A percentile compares a stretch with the other conserved stretches of the same genome.
Conservation (phyloP, 108 stramenopile species). For the Mayamaea pseudoterrestris region DNA sequence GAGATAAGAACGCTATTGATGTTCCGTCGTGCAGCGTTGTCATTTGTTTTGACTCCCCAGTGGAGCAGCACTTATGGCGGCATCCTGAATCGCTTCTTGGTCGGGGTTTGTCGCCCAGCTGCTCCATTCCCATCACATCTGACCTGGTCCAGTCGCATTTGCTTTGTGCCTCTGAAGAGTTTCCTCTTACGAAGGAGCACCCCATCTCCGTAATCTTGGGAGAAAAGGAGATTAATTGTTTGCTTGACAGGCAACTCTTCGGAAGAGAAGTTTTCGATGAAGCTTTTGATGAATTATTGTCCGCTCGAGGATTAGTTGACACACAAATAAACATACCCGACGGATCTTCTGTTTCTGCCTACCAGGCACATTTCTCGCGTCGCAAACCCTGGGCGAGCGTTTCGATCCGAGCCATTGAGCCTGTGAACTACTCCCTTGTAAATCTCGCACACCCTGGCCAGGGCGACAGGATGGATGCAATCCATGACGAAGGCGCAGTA, state of each 20-base stretch:
- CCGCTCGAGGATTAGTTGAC: too few relatives aligned
- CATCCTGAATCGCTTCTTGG: conserved; percentile 60
- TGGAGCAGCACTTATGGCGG: conserved; percentile 79
- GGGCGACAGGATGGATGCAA: conserved; percentile 43
- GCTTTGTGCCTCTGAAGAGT: conserved; percentile 84
- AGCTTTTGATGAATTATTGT: conserved; percentile 22
- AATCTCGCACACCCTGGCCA: conserved; percentile 65
- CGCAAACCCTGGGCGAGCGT: conserved; percentile 59
- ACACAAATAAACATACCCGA: conserved; percentile 12
- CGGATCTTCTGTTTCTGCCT: conserved; percentile 8
- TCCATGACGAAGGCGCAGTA: conserved; percentile 48
- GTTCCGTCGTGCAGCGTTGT: conserved; percentile 70
- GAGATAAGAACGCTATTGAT: conserved; percentile 20
- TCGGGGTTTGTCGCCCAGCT: conserved; percentile 54
- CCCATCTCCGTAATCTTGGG: conserved; percentile 7
- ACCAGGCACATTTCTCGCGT: conserved; percentile 46
- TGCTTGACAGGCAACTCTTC: too few relatives aligned
- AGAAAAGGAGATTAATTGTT: conserved; percentile 43
- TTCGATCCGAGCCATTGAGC: conserved; percentile 69
- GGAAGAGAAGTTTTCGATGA: conserved; percentile 34
- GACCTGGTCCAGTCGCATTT: conserved; percentile 79
- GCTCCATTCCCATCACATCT: conserved; percentile 65
- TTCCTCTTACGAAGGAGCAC: conserved; percentile 51
- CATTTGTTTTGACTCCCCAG: conserved; percentile 76
- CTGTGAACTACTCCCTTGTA: conserved; percentile 58